Base-by-base conservation (phyloP, 495 filamentous ascomycete genomes). In the Aspergillus mulundensis region DNA sequence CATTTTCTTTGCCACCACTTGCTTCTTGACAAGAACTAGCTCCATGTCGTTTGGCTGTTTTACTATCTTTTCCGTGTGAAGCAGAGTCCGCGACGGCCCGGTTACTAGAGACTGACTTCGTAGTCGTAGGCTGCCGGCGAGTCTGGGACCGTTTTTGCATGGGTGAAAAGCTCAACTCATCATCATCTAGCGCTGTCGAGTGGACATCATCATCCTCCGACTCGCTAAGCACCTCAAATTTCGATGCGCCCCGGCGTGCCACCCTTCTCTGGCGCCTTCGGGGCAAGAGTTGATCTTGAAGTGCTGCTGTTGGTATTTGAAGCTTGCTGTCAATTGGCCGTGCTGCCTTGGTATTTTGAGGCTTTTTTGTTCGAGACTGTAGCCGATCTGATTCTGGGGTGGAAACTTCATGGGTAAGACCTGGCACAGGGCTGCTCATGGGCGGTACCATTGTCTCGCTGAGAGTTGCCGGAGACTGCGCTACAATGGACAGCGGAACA, bases 371-470 rank as follows among this genome's bases (percentile, higher is more conserved):
- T 49, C 45, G 68, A 57, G 62, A 59, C 42, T 71, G 59, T 40
- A 59, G 53, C 19, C 59, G 64, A 15, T 66, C 61, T 49, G 62
- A 40, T 7, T 45, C 56, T 44, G 49, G 57, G 19, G 58, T 63
- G 15, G 67, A 63, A 44, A 34, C 52, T 41, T 20, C 32, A 53
- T 44, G 54, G 55, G 34, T 43, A 23, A 58, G 51, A 16, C 53
- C 69, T 5, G 49, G 30, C 3, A 64, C 63, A n/a, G 61, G 53
- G 57, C 72, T 74, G 54, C 79, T 83, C 50, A 66, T 57, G 3
- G 82, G 82, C 4, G 76, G 77, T 34, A 71, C 76, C 77, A 81
- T 74, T 1, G 77, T 82, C 56, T 77, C 73, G 52, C 74, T 82
- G 32, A 73, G 61, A 7, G 65, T 50, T 55, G 76, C 74, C 6